These are phyloP conservation scores for Nakazawaea molendinolei DNA, from an alignment of 805 yeast species.

Conservation along the genomic window DNA sequence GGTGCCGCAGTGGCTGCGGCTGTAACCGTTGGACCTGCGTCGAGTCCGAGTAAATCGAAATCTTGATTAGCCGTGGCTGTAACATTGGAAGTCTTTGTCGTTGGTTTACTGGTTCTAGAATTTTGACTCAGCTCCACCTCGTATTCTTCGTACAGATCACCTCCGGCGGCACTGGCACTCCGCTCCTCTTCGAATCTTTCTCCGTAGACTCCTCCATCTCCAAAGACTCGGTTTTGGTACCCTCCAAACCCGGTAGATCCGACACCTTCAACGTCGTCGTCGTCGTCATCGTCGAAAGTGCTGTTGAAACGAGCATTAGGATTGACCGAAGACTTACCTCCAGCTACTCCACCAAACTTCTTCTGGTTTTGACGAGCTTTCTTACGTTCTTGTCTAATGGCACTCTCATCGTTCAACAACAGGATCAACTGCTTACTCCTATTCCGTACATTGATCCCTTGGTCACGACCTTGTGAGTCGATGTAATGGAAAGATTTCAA, in stretches of 20 bases:
- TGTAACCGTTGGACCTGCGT: slow-evolving; percentile 24
- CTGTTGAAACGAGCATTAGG: slow-evolving; percentile 25
- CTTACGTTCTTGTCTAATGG: slow-evolving; percentile 77
- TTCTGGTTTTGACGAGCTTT: slow-evolving; percentile 82
- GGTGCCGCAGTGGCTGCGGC: slow-evolving; percentile 17
- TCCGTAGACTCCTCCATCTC: slow-evolving; percentile 69
- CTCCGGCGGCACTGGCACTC: slow-evolving; percentile 27
- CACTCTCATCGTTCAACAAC: slow-evolving; percentile 68
- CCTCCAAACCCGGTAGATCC: slow-evolving; percentile 15
- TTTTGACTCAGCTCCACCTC: slow-evolving; percentile 34
- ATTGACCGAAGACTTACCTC: slow-evolving; percentile 39
- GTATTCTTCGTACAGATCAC: slow-evolving; percentile 53
- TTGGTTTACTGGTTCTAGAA: slow-evolving; percentile 24
- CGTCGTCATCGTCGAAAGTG: slow-evolving; percentile 38
- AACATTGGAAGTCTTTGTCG: slow-evolving; percentile 32
- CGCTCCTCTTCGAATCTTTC: slow-evolving; percentile 57
- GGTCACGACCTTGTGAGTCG: slow-evolving; percentile 91
- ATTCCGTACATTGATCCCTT: slow-evolving; percentile 91
- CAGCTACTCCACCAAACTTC: slow-evolving; percentile 78
- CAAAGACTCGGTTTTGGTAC: slow-evolving; percentile 48
- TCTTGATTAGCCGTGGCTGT: slow-evolving; percentile 34
- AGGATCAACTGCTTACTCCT: slow-evolving; percentile 72
- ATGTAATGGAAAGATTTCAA: slow-evolving; percentile 89
- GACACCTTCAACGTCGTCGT: slow-evolving; percentile 20
- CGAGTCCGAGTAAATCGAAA: slow-evolving; percentile 46